Percentiles rank a stretch among this genome's conserved stretches.
Evolutionary conservation across 306 rosid species (phyloP).

Genomic region (Fragaria iinumae): DNA sequence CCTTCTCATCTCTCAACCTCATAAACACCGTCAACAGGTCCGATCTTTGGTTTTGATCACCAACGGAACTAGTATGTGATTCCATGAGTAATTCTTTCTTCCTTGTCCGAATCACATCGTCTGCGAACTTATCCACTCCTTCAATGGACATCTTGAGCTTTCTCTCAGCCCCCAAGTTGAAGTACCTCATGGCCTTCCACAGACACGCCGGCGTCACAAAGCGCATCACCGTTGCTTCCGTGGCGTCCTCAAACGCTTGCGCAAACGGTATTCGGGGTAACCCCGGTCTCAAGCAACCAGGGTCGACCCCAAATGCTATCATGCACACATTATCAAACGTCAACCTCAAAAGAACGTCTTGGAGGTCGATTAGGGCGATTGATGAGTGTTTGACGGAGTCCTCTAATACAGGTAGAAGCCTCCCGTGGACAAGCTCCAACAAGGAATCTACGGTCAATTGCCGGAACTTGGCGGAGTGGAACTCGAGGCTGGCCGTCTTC

Average conservation of each 20-base stretch:
- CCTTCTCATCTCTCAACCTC: conserved; percentile 67
- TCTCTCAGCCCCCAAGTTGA: conserved; percentile 64
- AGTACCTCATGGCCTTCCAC: conserved; percentile 74
- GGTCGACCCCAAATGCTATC: conserved; percentile 93
- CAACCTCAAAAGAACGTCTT: conserved; percentile 69
- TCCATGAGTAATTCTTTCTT: conserved; percentile 58
- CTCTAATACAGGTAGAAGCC: conserved; percentile 62
- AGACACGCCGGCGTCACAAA: conserved; percentile 57
- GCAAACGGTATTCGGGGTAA: conserved; percentile 76
- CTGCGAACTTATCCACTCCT: conserved; percentile 75
- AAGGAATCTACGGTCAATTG: conserved; percentile 55
- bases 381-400: conserved; percentile 26
- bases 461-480: conserved; percentile 75
- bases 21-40: conserved; percentile 74
- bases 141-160: conserved; percentile 55
- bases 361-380: conserved; percentile 45
- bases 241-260: conserved; percentile 83
- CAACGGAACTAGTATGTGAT: not conserved
- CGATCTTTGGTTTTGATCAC: conserved; percentile 17
- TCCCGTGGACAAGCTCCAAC: conserved; percentile 58
- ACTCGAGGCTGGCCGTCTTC: conserved; percentile 84
- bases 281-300: conserved; percentile 63
- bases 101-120: conserved; percentile 64
- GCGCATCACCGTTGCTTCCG: conserved; percentile 67
- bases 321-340: conserved; percentile 91